Percentiles rank a stretch among this genome's conserved stretches.
Evolutionary conservation across 371 early-diverging fungal genomes (phyloP).

Genomic region (Lichtheimia corymbifera): DNA sequence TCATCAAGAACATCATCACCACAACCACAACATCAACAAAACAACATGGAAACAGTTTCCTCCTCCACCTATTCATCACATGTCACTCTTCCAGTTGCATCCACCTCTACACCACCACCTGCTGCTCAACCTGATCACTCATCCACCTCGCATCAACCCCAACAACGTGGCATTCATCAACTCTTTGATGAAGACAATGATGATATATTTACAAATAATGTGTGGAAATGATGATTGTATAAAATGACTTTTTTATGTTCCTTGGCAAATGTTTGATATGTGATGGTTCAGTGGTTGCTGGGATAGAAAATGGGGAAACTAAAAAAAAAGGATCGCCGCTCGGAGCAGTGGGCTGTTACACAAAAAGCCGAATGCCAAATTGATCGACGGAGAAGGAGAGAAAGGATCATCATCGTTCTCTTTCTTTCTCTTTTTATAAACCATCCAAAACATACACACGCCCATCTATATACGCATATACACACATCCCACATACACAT

Average conservation of each 20-base stretch:
- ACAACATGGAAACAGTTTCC: no score
- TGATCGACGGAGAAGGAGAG: conserved; percentile 3
- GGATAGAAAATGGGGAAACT: no score
- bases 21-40: neutral
- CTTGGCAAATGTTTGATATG: no score
- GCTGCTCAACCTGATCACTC: neutral
- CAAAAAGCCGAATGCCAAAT: neutral
- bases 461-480: conserved; percentile 1
- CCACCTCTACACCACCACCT: neutral
- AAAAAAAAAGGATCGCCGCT: no score
- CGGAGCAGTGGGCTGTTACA: no score
- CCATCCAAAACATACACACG: neutral
- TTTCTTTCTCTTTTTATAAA: conserved; percentile 3
- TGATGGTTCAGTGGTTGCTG: no score
- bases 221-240: conserved; percentile 24
- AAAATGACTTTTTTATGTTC: neutral
- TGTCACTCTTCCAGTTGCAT: no score
- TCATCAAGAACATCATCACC: neutral
- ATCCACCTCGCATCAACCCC: neutral
- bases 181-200: conserved; percentile 18
- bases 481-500: neutral
- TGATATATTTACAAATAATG: conserved; percentile 20
- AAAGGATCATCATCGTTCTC: conserved; percentile 1
- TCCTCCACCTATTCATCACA: no score
- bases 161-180: neutral